Evolutionary conservation across 2,329 filamentous ascomycete species (phyloP).

Genomic region (Teratosphaeriaceae sp.): DNA sequence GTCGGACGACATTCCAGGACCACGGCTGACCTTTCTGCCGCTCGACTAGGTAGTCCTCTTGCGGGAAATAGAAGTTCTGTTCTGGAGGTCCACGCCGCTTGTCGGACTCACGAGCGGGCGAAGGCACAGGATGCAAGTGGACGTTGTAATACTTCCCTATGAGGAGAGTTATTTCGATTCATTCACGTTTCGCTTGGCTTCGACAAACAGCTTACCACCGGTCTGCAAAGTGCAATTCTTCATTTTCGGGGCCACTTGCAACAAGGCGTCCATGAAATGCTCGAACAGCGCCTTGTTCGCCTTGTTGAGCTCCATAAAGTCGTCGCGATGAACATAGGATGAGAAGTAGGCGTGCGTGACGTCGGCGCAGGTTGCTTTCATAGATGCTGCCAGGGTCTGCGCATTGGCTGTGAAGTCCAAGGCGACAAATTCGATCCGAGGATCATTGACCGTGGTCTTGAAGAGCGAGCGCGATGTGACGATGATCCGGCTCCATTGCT

Average conservation of each 20-base stretch:
- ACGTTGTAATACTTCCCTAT: constrained; percentile 12
- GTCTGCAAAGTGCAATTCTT: constrained; percentile 19
- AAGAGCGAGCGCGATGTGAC: constrained; percentile 24
- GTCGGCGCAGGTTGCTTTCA: constrained; percentile 18
- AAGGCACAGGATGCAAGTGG: constrained; percentile 9
- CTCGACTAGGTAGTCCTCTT: constrained; percentile 12
- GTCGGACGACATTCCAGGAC: constrained; percentile 26
- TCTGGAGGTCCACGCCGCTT: constrained; percentile 3
- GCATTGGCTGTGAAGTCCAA: constrained; percentile 23
- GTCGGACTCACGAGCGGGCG: constrained; percentile 10
- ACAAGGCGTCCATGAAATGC: constrained; percentile 26
- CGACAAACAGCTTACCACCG: constrained; percentile 4
- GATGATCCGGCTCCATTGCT: constrained; percentile 23
- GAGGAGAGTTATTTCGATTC: neutral
- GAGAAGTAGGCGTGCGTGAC: constrained; percentile 32
- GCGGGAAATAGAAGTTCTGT: constrained; percentile 14
- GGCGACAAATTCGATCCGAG: constrained; percentile 27
- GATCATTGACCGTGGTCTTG: constrained; percentile 18
- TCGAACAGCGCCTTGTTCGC: constrained; percentile 27
- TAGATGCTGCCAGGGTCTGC: constrained; percentile 9
- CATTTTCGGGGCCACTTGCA: constrained; percentile 20
- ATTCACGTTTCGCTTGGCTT: neutral
- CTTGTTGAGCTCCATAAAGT: constrained; percentile 22
- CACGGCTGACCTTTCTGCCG: constrained; percentile 23
- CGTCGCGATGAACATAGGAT: constrained; percentile 29